Percentiles rank a stretch among this genome's conserved stretches.
Evolutionary conservation across 2,329 filamentous ascomycete genomes (phyloP).

Genomic region (Phyllosticta ampelicida): DNA sequence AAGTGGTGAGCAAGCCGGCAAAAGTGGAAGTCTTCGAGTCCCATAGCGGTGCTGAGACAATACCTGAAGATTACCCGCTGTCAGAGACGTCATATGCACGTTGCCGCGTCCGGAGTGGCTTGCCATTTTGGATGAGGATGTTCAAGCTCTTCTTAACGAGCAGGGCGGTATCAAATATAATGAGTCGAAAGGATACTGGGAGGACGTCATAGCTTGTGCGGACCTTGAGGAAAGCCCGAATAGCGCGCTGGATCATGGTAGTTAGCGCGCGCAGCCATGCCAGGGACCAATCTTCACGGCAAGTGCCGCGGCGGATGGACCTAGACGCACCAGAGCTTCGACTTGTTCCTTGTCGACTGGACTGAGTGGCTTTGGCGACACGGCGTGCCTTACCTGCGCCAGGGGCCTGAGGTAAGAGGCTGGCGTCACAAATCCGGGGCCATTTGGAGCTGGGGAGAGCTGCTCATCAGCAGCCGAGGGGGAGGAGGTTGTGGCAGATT

Average conservation of each 20-base stretch:
- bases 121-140: conserved; percentile 92
- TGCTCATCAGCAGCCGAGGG: conserved; percentile 18
- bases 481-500: conserved; percentile 16
- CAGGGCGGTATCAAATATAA: conserved; percentile 88
- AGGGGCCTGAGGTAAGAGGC: conserved; percentile 25
- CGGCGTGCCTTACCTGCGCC: conserved; percentile 19
- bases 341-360: conserved; percentile 65
- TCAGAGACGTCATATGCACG: conserved; percentile 5
- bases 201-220: conserved; percentile 97
- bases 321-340: conserved; percentile 59
- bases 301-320: not conserved
- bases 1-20: conserved; percentile 86
- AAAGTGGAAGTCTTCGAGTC: conserved; percentile 89
- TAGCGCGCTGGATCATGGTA: conserved; percentile 53
- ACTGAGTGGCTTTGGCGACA: conserved; percentile 35
- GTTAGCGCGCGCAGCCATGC: not conserved
- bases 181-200: conserved; percentile 88
- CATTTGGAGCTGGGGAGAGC: conserved; percentile 12
- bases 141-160: conserved; percentile 95
- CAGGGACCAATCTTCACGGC: conserved; percentile 1
- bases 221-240: conserved; percentile 91
- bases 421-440: conserved; percentile 26
- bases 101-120: conserved; percentile 11
- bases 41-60: conserved; percentile 95
- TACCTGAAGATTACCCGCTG: conserved; percentile 47